Conservation (phyloP, 1,139 yeast species). For the Pichia sp. region DNA sequence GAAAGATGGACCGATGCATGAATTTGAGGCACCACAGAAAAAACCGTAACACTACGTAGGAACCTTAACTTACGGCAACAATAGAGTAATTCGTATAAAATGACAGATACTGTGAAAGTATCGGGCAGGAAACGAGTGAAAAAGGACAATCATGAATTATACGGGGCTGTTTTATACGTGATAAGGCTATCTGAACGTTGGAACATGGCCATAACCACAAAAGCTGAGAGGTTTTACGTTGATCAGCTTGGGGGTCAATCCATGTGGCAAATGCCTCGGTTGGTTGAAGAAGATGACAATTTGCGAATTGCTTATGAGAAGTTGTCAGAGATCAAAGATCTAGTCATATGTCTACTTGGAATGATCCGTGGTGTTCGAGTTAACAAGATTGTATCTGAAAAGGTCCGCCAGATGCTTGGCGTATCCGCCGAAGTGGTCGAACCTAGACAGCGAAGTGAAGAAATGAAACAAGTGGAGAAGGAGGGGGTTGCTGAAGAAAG, state of each 20-base stretch:
- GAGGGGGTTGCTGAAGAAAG: neutral
- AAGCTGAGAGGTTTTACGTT: constrained; percentile 44
- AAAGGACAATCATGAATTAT: constrained; percentile 1
- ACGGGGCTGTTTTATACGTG: constrained; percentile 8
- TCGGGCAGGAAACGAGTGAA: neutral
- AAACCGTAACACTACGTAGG: too few species aligned
- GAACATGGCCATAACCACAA: constrained; percentile 39
- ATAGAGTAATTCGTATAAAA: neutral
- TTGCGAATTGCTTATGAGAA: constrained; percentile 22
- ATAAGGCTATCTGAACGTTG: constrained; percentile 30
- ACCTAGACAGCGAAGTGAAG: neutral
- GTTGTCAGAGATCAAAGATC: constrained; percentile 30
- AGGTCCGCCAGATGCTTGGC: neutral
- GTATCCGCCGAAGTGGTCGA: neutral
- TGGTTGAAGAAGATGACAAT: constrained; percentile 27
- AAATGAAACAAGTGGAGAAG: constrained; percentile 1
- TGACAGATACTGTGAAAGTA: neutral
- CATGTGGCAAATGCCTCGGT: constrained; percentile 23
- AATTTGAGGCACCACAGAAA: neutral
- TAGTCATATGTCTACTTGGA: constrained; percentile 39
- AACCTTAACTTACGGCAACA: neutral
- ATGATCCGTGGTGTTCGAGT: constrained; percentile 42
- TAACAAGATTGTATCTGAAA: neutral
- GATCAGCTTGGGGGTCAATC: constrained; percentile 29
- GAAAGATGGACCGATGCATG: neutral